These are phyloP conservation scores for Cryptococcus sp. DNA, from an alignment of 1,284 basidiomycete genomes.

Conservation along the genomic window DNA sequence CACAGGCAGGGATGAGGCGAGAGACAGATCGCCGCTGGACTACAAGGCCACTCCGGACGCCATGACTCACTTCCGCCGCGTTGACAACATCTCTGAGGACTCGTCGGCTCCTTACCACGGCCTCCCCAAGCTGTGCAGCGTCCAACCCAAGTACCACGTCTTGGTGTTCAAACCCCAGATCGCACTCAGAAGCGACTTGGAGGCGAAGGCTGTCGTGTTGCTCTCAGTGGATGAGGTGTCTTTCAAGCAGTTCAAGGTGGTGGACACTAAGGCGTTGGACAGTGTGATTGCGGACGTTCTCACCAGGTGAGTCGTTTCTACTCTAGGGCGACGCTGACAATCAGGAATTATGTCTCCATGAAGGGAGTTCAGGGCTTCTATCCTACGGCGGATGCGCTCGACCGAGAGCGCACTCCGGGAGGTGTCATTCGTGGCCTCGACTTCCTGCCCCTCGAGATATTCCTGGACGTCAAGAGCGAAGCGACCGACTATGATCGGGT, in stretches of 20 bases:
- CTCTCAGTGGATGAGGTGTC: constrained; percentile 79
- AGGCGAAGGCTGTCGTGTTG: constrained; percentile 65
- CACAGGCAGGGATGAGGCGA: background rate
- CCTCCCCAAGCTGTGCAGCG: constrained; percentile 43
- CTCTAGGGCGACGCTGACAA: constrained; percentile 6
- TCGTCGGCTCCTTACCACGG: constrained; percentile 21
- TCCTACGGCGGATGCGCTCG: constrained; percentile 54
- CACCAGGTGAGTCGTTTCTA: constrained; percentile 60
- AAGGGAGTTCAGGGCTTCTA: constrained; percentile 86
- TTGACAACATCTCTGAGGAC: constrained; percentile 16
- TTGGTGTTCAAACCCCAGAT: constrained; percentile 89
- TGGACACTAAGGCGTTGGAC: constrained; percentile 75
- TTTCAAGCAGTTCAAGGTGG: constrained; percentile 73
- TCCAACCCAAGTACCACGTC: constrained; percentile 68
- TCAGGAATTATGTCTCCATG: constrained; percentile 68
- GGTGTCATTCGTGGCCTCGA: constrained; percentile 43
- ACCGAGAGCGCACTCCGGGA: constrained; percentile 24
- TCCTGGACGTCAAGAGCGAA: constrained; percentile 79
- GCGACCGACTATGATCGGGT: constrained; percentile 80
- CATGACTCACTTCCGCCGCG: constrained; percentile 17
- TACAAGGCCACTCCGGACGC: constrained; percentile 12
- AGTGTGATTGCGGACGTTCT: constrained; percentile 81
- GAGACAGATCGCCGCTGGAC: too few species aligned
- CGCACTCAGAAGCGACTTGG: constrained; percentile 66
- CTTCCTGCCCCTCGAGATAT: constrained; percentile 78